Conservation (phyloP, 768 basidiomycete genomes). For the Mrakia frigida region DNA sequence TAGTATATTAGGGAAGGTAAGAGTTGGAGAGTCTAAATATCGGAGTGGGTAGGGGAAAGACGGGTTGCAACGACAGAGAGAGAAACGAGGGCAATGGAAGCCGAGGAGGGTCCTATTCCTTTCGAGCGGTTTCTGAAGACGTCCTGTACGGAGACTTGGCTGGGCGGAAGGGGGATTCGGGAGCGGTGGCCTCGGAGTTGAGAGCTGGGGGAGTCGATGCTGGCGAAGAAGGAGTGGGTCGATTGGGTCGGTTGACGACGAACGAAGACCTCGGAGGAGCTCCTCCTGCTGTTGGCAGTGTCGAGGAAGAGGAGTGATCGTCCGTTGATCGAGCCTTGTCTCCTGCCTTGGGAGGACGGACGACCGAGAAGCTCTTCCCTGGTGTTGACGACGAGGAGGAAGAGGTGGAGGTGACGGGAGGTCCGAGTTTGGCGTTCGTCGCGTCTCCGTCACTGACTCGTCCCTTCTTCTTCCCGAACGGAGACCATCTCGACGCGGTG, state of each 20-base stretch:
- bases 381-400: neutral
- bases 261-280: neutral
- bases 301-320: neutral
- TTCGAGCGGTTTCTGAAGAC: no score
- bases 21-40: no score
- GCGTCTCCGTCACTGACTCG: neutral
- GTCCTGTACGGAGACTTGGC: no score
- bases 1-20: no score
- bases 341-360: constrained; percentile 1
- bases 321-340: neutral
- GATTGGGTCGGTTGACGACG: constrained; percentile 22
- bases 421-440: neutral
- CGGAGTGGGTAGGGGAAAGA: no score
- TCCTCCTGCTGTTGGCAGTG: neutral
- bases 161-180: no score
- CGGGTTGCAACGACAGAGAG: no score
- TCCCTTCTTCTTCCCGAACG: constrained; percentile 18
- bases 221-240: neutral
- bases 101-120: no score
- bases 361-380: constrained; percentile 23
- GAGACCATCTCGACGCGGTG: constrained; percentile 5
- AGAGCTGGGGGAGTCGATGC: no score
- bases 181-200: no score
- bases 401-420: neutral
- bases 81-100: no score